phyloP scores from a whole-genome alignment of 805 yeast species.

The Saccharomycopsis oosterbeekiorum region DNA sequence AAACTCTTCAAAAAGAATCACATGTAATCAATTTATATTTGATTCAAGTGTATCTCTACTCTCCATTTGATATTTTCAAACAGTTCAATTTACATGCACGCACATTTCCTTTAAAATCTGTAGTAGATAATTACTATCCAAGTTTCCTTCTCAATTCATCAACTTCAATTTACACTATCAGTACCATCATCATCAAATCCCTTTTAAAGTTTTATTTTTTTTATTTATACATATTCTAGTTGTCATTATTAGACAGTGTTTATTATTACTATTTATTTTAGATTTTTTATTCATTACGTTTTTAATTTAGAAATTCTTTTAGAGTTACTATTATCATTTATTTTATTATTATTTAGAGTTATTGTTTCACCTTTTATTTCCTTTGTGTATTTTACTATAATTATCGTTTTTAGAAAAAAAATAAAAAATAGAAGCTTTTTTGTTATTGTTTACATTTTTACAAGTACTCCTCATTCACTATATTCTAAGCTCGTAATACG shows the following conservation, averaged over 20 bases:
- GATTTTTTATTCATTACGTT: background rate
- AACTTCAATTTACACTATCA: background rate
- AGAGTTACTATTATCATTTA: background rate
- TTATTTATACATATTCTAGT: background rate
- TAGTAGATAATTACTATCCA: too few relatives aligned
- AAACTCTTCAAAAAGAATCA: background rate
- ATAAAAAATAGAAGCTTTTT: background rate
- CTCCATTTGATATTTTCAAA: too few relatives aligned
- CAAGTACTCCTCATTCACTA: too few relatives aligned
- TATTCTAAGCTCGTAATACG: too few relatives aligned
- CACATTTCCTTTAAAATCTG: too few relatives aligned
- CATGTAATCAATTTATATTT: too few relatives aligned
- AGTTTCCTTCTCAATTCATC: background rate
- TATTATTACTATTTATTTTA: background rate
- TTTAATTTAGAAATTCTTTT: background rate
- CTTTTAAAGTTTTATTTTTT: background rate
- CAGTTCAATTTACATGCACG: too few relatives aligned
- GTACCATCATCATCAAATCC: background rate
- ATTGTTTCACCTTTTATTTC: background rate
- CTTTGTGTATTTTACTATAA: background rate
- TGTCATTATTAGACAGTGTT: background rate
- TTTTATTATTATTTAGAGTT: background rate
- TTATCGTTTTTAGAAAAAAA: background rate
- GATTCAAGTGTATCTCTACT: background rate
- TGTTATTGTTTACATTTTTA: background rate